Evolutionary conservation across 495 filamentous ascomycete species (phyloP).

Genomic region (Annulohypoxylon maeteangense): DNA sequence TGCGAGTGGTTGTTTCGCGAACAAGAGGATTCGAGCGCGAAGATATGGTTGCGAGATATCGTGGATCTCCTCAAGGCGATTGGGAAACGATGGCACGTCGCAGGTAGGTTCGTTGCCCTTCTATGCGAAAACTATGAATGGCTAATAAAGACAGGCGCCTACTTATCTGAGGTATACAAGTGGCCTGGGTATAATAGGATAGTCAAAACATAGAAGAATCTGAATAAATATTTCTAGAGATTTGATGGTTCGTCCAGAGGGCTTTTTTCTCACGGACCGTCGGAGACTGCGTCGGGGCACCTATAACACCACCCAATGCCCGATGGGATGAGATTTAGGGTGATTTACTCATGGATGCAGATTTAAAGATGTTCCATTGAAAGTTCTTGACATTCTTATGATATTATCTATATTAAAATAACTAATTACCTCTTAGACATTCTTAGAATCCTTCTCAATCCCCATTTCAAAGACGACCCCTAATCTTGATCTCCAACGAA

Average conservation of each 20-base stretch:
- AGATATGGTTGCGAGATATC: slow-evolving; percentile 26
- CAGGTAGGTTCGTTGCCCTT: slow-evolving; percentile 16
- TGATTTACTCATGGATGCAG: too few relatives aligned
- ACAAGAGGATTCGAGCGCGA: slow-evolving; percentile 17
- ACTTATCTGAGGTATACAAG: slow-evolving; percentile 34
- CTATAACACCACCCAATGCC: too few relatives aligned
- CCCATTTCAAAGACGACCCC: slow-evolving; percentile 34
- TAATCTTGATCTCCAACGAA: slow-evolving; percentile 40
- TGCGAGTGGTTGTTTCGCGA: slow-evolving; percentile 39
- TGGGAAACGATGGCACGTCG: slow-evolving; percentile 33
- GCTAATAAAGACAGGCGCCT: slow-evolving; percentile 23
- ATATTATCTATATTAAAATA: too few relatives aligned
- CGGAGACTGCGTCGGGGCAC: too few relatives aligned
- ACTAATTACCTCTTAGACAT: too few relatives aligned
- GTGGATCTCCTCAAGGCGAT: slow-evolving; percentile 27
- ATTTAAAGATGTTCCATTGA: too few relatives aligned
- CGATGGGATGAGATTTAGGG: too few relatives aligned
- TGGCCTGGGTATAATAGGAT: slow-evolving; percentile 38
- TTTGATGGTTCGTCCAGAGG: too few relatives aligned
- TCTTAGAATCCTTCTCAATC: too few relatives aligned
- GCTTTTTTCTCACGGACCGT: too few relatives aligned
- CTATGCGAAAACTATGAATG: neutral
- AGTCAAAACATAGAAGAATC: slow-evolving; percentile 5
- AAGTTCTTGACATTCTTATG: too few relatives aligned
- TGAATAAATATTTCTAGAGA: neutral